Conservation (phyloP, 1,139 yeast genomes). For the Oligophagozyma castellii region DNA sequence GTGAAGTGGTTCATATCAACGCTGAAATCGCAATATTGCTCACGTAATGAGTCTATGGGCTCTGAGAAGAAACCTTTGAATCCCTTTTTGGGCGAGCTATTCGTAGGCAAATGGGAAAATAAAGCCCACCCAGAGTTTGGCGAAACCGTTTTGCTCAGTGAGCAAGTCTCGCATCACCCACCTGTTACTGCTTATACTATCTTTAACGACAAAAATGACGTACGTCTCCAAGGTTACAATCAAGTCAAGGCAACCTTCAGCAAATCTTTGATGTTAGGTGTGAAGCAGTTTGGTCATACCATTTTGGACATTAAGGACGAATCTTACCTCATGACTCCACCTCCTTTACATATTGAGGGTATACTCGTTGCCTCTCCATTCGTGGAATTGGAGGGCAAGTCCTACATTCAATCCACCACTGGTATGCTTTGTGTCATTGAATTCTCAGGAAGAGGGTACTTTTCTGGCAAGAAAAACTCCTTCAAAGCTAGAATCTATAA, state of each 20-base stretch:
- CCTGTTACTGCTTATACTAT: slow-evolving; percentile 84
- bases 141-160: slow-evolving; percentile 62
- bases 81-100: slow-evolving; percentile 86
- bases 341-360: slow-evolving; percentile 93
- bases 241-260: slow-evolving; percentile 77
- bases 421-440: slow-evolving; percentile 67
- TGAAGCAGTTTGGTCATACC: slow-evolving; percentile 88
- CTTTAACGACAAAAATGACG: slow-evolving; percentile 53
- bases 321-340: slow-evolving; percentile 65
- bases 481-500: slow-evolving; percentile 72
- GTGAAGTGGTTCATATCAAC: slow-evolving; percentile 87
- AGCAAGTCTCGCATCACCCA: slow-evolving; percentile 92
- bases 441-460: slow-evolving; percentile 84
- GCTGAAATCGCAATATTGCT: slow-evolving; percentile 82
- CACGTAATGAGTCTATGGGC: slow-evolving; percentile 74
- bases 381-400: slow-evolving; percentile 74
- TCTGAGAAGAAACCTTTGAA: slow-evolving; percentile 89
- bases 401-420: slow-evolving; percentile 63
- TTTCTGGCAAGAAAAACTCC: slow-evolving; percentile 82
- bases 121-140: slow-evolving; percentile 38
- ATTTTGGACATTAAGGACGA: slow-evolving; percentile 54
- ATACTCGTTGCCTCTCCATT: slow-evolving; percentile 77
- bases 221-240: slow-evolving; percentile 71
- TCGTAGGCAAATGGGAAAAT: slow-evolving; percentile 73
- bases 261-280: slow-evolving; percentile 44